These are phyloP conservation scores for Cystobasidium onofrii DNA, from an alignment of 768 basidiomycete species.

Conservation along the genomic window DNA sequence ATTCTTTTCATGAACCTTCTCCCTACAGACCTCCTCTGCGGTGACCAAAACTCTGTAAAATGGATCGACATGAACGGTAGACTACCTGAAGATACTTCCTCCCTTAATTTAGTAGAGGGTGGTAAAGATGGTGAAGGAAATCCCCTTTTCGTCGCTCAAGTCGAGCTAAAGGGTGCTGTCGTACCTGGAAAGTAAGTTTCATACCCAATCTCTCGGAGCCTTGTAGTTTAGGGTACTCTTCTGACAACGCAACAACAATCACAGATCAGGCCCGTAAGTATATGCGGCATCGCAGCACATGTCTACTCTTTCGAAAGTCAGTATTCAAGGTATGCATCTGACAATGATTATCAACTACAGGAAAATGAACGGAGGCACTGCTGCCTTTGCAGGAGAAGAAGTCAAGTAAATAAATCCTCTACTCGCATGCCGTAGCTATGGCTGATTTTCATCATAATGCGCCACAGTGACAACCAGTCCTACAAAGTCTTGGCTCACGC, in stretches of 20 bases:
- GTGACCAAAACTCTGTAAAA: conserved; percentile 31
- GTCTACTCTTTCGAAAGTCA: too few relatives aligned
- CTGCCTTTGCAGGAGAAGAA: background rate
- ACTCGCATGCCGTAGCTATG: too few relatives aligned
- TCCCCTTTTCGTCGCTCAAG: background rate
- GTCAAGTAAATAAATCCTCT: background rate
- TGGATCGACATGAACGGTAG: conserved; percentile 6
- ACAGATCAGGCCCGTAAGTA: too few relatives aligned
- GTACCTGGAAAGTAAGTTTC: conserved; percentile 4
- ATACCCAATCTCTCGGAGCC: too few relatives aligned
- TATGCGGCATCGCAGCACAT: too few relatives aligned
- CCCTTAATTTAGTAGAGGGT: conserved; percentile 3
- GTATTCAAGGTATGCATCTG: too few relatives aligned
- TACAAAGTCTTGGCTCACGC: conserved; percentile 6
- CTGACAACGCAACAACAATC: too few relatives aligned
- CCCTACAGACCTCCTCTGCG: conserved; percentile 21
- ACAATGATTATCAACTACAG: too few relatives aligned
- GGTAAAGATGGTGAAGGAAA: conserved; percentile 8
- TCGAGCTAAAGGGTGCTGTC: background rate
- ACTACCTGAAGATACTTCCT: background rate
- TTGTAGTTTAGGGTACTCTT: too few relatives aligned
- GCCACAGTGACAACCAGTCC: background rate
- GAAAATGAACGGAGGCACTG: background rate
- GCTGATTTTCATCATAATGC: too few relatives aligned
- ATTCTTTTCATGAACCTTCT: background rate